phyloP scores from a whole-genome alignment of 2,329 filamentous ascomycete genomes.

The Chalaropsis thielavioides region DNA sequence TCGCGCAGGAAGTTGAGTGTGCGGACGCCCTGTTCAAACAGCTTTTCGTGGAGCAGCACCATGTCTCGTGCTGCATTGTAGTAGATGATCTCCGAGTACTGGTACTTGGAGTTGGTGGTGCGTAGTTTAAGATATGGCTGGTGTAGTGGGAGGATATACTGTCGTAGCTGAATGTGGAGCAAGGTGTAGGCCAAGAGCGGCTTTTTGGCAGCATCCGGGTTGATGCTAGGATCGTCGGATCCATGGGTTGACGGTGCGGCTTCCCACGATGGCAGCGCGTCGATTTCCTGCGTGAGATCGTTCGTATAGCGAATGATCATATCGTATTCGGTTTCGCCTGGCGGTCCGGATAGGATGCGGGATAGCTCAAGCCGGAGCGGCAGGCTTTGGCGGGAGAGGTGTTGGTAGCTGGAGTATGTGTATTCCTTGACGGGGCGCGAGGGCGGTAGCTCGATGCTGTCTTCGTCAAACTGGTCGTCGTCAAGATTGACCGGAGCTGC shows the following conservation, averaged over 20 bases:
- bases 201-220: constrained; percentile 30
- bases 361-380: constrained; percentile 43
- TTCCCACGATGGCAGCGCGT: constrained; percentile 44
- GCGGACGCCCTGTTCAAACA: constrained; percentile 43
- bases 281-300: constrained; percentile 46
- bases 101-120: constrained; percentile 45
- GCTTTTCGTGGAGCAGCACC: constrained; percentile 45
- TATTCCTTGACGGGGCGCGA: constrained; percentile 40
- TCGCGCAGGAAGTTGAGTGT: constrained; percentile 46
- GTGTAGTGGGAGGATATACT: constrained; percentile 48
- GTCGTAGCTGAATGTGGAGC: constrained; percentile 44
- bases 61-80: constrained; percentile 48
- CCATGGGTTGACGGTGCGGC: constrained; percentile 14
- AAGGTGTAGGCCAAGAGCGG: constrained; percentile 45
- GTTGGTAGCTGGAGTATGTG: constrained; percentile 45
- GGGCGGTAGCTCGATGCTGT: constrained; percentile 35
- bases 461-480: constrained; percentile 43
- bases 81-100: constrained; percentile 48
- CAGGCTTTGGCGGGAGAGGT: constrained; percentile 42
- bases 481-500: constrained; percentile 43
- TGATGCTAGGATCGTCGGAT: constrained; percentile 17
- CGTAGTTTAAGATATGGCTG: constrained; percentile 46
- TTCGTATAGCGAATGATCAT: constrained; percentile 48
- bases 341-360: constrained; percentile 39
- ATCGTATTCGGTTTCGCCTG: constrained; percentile 44